phyloP scores from a whole-genome alignment of 305 asterid genomes.

The Plantago coronopus region DNA sequence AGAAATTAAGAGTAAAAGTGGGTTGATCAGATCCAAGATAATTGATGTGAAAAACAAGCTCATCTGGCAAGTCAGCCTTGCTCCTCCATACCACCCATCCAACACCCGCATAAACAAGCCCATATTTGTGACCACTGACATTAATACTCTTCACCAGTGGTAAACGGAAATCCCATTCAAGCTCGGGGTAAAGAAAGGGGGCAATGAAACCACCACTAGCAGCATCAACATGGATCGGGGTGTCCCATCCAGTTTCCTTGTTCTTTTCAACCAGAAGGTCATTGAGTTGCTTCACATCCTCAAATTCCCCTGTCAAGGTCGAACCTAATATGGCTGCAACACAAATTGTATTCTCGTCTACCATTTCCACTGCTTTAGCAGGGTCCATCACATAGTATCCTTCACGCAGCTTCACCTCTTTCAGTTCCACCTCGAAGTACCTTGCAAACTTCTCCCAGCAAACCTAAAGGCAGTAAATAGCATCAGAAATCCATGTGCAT shows the following conservation, averaged over 20 bases:
- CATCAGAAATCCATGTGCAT: background rate
- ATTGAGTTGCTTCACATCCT: slow-evolving; percentile 61
- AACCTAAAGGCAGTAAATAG: slow-evolving; percentile 33
- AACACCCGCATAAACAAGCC: slow-evolving; percentile 60
- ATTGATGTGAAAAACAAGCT: slow-evolving; percentile 60
- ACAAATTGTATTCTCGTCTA: slow-evolving; percentile 65
- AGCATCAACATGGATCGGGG: slow-evolving; percentile 69
- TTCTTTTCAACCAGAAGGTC: slow-evolving; percentile 46
- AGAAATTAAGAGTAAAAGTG: slow-evolving; percentile 64
- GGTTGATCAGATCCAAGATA: slow-evolving; percentile 74
- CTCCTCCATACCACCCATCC: slow-evolving; percentile 71
- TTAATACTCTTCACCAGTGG: slow-evolving; percentile 64
- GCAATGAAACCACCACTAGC: slow-evolving; percentile 72
- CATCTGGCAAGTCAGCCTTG: slow-evolving; percentile 54
- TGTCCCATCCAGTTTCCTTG: slow-evolving; percentile 59
- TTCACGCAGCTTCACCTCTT: slow-evolving; percentile 56
- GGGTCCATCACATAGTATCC: slow-evolving; percentile 67
- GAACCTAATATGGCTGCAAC: slow-evolving; percentile 65
- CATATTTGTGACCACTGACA: slow-evolving; percentile 47
- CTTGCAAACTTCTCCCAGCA: slow-evolving; percentile 69
- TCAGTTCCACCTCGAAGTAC: slow-evolving; percentile 64
- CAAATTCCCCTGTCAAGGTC: slow-evolving; percentile 62
- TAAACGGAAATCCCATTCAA: slow-evolving; percentile 64
- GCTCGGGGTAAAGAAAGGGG: slow-evolving; percentile 57
- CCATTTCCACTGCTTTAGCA: slow-evolving; percentile 51